Percentiles rank a stretch among this genome's conserved stretches.
Evolutionary conservation across 495 filamentous ascomycete species (phyloP).

Genomic region (Hypoxylon lenormandii): DNA sequence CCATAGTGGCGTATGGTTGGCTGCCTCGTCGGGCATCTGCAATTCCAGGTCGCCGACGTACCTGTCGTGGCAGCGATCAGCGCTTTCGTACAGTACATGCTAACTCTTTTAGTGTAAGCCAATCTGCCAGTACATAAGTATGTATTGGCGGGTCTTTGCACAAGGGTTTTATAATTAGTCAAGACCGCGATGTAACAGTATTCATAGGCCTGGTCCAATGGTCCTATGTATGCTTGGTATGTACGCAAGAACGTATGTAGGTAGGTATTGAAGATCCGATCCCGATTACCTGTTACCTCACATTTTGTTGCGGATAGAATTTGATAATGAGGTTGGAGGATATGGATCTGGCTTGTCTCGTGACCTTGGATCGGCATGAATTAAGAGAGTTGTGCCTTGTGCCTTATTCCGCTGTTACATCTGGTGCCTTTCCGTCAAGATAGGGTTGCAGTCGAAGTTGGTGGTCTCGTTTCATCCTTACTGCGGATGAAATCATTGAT

Average conservation of each 20-base stretch:
- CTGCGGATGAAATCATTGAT: constrained; percentile 35
- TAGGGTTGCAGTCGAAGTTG: constrained; percentile 33
- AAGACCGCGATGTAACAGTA: constrained; percentile 5
- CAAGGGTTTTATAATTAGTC: constrained; percentile 19
- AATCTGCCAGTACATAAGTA: constrained; percentile 14
- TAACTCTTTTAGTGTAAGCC: constrained; percentile 1
- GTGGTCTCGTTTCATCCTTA: constrained; percentile 33
- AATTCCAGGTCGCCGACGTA: constrained; percentile 42
- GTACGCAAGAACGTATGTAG: constrained; percentile 7
- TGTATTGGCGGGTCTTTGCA: constrained; percentile 42
- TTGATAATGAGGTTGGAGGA: constrained; percentile 22
- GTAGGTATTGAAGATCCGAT: constrained; percentile 18
- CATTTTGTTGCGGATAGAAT: constrained; percentile 11
- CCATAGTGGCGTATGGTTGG: constrained; percentile 40
- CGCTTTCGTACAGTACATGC: constrained; percentile 11
- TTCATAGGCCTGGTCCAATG: constrained; percentile 7
- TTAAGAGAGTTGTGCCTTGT: not conserved
- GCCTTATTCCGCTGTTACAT: constrained; percentile 38
- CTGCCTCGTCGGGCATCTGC: constrained; percentile 46
- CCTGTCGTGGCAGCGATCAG: constrained; percentile 30
- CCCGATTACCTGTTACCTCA: constrained; percentile 3
- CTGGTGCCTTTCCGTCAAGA: constrained; percentile 9
- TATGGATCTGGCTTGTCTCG: constrained; percentile 16
- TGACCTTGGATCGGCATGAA: constrained; percentile 31
- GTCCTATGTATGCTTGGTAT: not conserved